Percentiles rank a stretch among this genome's conserved stretches.
Conservation (phyloP, 306 rosid species). For the Rubus parviflorus region DNA sequence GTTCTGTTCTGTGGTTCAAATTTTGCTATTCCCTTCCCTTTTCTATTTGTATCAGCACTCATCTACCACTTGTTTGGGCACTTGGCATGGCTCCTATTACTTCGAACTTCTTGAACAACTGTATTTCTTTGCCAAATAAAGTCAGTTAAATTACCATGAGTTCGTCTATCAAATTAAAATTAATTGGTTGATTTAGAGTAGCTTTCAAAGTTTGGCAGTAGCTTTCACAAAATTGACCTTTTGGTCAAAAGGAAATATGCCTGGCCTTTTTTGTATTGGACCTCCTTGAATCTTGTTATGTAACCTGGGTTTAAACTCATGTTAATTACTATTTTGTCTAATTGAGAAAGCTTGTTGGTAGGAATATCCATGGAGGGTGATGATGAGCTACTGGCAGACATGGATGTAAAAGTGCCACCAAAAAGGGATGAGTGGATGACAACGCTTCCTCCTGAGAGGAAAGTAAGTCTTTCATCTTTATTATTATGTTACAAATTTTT, state of each 20-base stretch:
- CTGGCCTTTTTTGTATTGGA: not conserved
- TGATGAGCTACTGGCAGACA: constrained; percentile 78
- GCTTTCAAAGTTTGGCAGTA: not conserved
- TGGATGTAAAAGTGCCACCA: constrained; percentile 70
- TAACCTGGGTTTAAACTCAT: constrained; percentile 17
- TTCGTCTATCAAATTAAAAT: not conserved
- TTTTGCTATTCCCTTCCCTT: not conserved
- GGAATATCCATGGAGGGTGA: constrained; percentile 99
- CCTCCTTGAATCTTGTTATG: constrained; percentile 1
- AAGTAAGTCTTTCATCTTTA: constrained; percentile 42
- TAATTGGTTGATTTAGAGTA: not conserved
- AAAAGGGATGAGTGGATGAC: constrained; percentile 98
- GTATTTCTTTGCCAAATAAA: not conserved
- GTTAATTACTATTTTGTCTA: constrained; percentile 25
- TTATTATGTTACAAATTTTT: constrained; percentile 8
- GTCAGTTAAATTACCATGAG: too few relatives aligned
- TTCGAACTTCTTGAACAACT: not conserved
- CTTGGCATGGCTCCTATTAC: not conserved
- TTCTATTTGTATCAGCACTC: not conserved
- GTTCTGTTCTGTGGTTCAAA: not conserved
- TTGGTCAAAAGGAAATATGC: not conserved
- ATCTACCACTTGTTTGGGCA: not conserved
- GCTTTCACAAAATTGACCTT: not conserved
- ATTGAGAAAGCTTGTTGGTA: constrained; percentile 33
- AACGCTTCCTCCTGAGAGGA: constrained; percentile 81